Evolutionary conservation across 805 yeast genomes (phyloP).

Genomic region (Ogataea parapolymorpha): DNA sequence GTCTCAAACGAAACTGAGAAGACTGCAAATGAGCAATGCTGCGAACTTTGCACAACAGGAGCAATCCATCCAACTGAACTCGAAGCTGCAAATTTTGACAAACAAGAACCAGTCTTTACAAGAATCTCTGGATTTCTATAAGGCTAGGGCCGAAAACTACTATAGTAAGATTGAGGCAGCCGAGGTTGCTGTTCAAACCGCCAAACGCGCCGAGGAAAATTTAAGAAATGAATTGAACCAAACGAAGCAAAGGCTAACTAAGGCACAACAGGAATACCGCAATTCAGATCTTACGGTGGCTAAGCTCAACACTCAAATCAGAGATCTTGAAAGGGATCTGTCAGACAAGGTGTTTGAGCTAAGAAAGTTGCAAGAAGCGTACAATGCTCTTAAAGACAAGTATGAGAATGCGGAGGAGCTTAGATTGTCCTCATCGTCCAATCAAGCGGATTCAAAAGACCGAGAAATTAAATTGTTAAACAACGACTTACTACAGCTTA

Average conservation of each 20-base stretch:
- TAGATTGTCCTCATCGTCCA: conserved; percentile 32
- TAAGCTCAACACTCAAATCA: conserved; percentile 47
- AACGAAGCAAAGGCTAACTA: conserved; percentile 42
- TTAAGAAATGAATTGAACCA: conserved; percentile 53
- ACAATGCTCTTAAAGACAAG: conserved; percentile 49
- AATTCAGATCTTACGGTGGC: conserved; percentile 51
- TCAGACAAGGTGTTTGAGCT: conserved; percentile 58
- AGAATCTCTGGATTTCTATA: conserved; percentile 57
- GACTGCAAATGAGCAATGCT: conserved; percentile 28
- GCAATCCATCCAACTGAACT: conserved; percentile 43
- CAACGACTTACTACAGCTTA: conserved; percentile 48
- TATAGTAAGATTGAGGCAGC: conserved; percentile 71
- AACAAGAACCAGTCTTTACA: conserved; percentile 55
- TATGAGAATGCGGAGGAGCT: conserved; percentile 42
- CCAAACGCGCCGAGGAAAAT: conserved; percentile 57
- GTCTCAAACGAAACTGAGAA: conserved; percentile 31
- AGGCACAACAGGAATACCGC: conserved; percentile 51
- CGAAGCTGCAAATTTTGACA: conserved; percentile 54
- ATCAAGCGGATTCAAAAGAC: conserved; percentile 32
- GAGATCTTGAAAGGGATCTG: conserved; percentile 51
- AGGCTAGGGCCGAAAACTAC: conserved; percentile 70
- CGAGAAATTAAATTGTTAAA: conserved; percentile 53
- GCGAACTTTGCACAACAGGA: conserved; percentile 33
- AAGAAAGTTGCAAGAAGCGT: conserved; percentile 45
- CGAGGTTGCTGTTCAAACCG: conserved; percentile 64